Base-by-base conservation (phyloP, 441 rosid species). In the Biscutella laevigata region DNA sequence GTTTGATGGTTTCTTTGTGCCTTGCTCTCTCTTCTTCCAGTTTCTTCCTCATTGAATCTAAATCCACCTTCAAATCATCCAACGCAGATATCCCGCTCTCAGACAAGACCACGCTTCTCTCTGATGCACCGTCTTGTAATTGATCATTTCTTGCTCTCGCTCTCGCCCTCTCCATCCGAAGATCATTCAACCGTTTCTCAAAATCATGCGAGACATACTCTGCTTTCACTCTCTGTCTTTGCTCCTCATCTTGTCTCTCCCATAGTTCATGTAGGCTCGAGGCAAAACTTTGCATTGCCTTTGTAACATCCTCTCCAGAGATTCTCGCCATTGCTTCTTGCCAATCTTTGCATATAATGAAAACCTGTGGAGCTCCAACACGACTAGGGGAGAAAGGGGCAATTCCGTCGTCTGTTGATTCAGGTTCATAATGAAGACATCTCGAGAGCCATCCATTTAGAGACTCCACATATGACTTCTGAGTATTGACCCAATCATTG, bases 61-160 rank as follows among this genome's bases (percentile, higher is more conserved):
- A 71, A 58, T 81, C 96, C 64, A 85, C 95, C 71, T 85, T 85
- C 46, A 91, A 62, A 63, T 91, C 98, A 70, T 91, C 96, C 6
- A 84, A 64, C 2, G 76, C 82, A 2, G 96, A 84, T 41, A 91
- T 73, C 22, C 88, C 96, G 15, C 77, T 75, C 38, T 71, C 90
- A 0, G 91, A 74, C 33, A 77, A 78, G 74, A 59, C 82, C 89
- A 59, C 64, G 66, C 81, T 74, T 76, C 36, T 76, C 88, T 1
- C 70, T 42, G 51, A 68, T 27, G 55, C 62, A 56, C 48, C 77
- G 70, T 0, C 61, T 30, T 36, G 67, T 12, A 60, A 41, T 54
- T 62, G 55, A 51, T 80, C 62, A 29, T 67, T 5, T 77, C 75
- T 8, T 32, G 19, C 28, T 68, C 83, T 9, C 66, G 34, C 65